Evolutionary conservation across 768 basidiomycete species (phyloP).

Genomic region (Naematelia encephala): DNA sequence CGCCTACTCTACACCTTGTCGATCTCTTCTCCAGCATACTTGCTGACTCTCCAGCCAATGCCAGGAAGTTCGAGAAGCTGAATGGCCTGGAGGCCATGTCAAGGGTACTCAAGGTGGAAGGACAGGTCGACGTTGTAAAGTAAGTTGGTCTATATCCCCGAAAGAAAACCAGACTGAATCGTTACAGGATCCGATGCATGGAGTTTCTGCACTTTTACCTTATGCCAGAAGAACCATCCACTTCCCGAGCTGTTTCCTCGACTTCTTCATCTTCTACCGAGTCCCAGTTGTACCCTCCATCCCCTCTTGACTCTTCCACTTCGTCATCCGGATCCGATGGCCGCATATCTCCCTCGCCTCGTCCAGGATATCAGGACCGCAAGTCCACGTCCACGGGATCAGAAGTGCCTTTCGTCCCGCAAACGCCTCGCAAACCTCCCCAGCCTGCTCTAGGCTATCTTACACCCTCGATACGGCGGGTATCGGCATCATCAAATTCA

Average conservation of each 20-base stretch:
- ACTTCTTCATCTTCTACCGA: slow-evolving; percentile 16
- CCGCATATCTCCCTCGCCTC: neutral
- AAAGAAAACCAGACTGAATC: neutral
- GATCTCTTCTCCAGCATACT: slow-evolving; percentile 83
- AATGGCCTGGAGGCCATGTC: slow-evolving; percentile 78
- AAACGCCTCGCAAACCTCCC: slow-evolving; percentile 34
- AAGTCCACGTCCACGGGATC: slow-evolving; percentile 16
- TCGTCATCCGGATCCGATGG: neutral
- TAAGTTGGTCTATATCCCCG: slow-evolving; percentile 47
- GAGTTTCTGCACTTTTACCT: slow-evolving; percentile 95
- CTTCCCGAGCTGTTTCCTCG: slow-evolving; percentile 23
- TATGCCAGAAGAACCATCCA: slow-evolving; percentile 62
- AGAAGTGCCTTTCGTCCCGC: slow-evolving; percentile 36
- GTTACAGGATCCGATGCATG: slow-evolving; percentile 82
- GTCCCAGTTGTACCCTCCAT: slow-evolving; percentile 40
- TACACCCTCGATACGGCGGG: slow-evolving; percentile 30
- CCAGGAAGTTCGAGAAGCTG: slow-evolving; percentile 73
- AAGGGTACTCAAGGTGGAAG: slow-evolving; percentile 79
- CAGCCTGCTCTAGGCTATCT: slow-evolving; percentile 38
- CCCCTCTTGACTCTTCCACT: slow-evolving; percentile 4
- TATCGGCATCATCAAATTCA: slow-evolving; percentile 13
- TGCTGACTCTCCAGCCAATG: slow-evolving; percentile 74
- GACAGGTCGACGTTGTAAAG: slow-evolving; percentile 83
- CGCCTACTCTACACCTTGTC: slow-evolving; percentile 68
- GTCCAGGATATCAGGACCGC: neutral